Conservation (phyloP, 495 filamentous ascomycete genomes). For the Copromyces sp. region DNA sequence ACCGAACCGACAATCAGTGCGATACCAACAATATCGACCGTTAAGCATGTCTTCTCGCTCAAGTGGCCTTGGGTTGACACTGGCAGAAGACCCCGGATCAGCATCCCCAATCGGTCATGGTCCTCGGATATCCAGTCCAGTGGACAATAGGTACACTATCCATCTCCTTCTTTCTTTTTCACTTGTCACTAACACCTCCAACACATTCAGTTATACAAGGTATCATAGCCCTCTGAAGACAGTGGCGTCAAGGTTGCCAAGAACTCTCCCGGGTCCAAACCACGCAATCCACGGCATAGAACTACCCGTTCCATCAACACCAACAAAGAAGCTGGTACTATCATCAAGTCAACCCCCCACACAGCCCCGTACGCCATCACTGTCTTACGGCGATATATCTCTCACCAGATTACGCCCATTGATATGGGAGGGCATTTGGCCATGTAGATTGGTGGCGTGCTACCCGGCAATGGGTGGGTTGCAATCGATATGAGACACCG, state of each 20-base stretch:
- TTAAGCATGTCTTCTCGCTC: not conserved
- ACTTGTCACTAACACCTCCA: not conserved
- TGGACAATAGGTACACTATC: not conserved
- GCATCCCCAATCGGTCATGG: not conserved
- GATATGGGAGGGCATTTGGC: not conserved
- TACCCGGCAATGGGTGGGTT: not conserved
- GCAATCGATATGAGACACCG: not conserved
- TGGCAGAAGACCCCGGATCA: not conserved
- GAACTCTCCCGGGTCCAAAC: not conserved
- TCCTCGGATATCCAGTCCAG: not conserved
- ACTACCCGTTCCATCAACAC: not conserved
- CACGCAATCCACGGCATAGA: not conserved
- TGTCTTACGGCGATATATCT: not conserved
- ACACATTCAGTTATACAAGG: not conserved
- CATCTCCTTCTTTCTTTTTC: not conserved
- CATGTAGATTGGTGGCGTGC: not conserved
- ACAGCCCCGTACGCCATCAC: not conserved
- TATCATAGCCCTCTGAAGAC: not conserved
- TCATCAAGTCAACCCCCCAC: not conserved
- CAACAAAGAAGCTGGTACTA: not conserved
- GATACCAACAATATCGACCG: not conserved
- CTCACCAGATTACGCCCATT: not conserved
- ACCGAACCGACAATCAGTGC: not conserved
- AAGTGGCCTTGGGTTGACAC: not conserved
- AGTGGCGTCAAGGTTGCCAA: not conserved